Percentiles rank a stretch among this genome's conserved stretches.
phyloP scores from a whole-genome alignment of 1,284 basidiomycete genomes.

The Sanghuangporus weigelae region DNA sequence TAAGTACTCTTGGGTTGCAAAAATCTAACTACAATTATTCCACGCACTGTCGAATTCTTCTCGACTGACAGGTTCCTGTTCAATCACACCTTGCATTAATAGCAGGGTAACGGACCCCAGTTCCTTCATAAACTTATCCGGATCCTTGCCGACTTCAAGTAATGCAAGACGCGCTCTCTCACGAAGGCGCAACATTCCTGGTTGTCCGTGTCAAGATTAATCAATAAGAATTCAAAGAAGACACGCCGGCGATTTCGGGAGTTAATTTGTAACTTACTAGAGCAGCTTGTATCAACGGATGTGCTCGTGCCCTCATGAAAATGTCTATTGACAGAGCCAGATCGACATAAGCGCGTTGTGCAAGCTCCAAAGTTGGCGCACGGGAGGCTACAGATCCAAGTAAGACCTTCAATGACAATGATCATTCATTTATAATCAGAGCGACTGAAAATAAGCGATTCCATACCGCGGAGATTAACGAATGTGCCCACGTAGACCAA shows the following conservation, averaged over 20 bases:
- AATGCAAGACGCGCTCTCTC: neutral
- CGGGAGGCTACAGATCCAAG: conserved; percentile 5
- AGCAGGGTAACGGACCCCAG: neutral
- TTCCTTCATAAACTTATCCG: neutral
- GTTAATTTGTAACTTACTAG: neutral
- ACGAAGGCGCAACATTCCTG: neutral
- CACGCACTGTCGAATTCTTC: too few relatives aligned
- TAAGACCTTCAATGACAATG: neutral
- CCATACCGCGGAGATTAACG: neutral
- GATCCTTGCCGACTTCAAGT: neutral
- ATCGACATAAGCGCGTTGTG: neutral
- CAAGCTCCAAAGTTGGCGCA: neutral
- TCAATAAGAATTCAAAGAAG: neutral
- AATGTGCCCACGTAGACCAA: neutral
- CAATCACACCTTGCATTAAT: too few relatives aligned
- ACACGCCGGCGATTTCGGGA: neutral
- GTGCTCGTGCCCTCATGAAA: neutral
- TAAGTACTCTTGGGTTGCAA: too few relatives aligned
- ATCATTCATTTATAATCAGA: neutral
- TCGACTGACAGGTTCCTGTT: too few relatives aligned
- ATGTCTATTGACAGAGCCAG: neutral
- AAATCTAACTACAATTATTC: too few relatives aligned
- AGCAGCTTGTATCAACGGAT: neutral
- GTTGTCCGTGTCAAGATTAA: neutral
- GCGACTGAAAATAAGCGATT: neutral